Percentiles rank a stretch among this genome's conserved stretches.
Evolutionary conservation across 2,329 filamentous ascomycete species (phyloP).

Genomic region (Epichloe sp.): DNA sequence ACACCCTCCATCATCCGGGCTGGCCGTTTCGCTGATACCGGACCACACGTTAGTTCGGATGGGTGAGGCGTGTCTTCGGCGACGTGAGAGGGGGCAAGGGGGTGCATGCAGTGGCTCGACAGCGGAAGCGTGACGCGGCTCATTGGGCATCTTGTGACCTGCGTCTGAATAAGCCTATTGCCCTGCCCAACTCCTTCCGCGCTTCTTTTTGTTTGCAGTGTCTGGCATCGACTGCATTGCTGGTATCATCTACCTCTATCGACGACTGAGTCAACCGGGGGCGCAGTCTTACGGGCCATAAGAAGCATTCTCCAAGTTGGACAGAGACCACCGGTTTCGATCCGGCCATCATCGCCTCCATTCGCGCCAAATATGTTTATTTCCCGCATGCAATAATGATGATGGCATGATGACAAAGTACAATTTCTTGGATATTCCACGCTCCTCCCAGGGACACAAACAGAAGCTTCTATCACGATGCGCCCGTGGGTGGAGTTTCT

Average conservation of each 20-base stretch:
- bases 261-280: too few species aligned
- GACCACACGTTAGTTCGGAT: too few species aligned
- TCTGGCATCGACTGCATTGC: too few species aligned
- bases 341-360: not conserved
- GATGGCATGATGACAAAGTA: conserved; percentile 1
- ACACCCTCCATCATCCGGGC: not conserved
- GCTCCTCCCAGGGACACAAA: not conserved
- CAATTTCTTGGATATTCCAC: not conserved
- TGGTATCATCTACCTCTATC: too few species aligned
- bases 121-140: not conserved
- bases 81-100: not conserved
- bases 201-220: too few species aligned
- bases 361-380: not conserved
- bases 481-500: conserved; percentile 7
- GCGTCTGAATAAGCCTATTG: conserved; percentile 3
- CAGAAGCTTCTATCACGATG: not conserved
- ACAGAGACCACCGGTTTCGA: too few species aligned
- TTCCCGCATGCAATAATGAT: not conserved
- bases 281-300: too few species aligned
- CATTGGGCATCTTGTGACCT: conserved; percentile 3
- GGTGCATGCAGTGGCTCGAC: not conserved
- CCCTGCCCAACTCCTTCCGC: not conserved
- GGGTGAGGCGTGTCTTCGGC: not conserved
- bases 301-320: too few species aligned
- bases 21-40: not conserved